Evolutionary conservation across 495 filamentous ascomycete genomes (phyloP).

Genomic region (Niebla homalea): DNA sequence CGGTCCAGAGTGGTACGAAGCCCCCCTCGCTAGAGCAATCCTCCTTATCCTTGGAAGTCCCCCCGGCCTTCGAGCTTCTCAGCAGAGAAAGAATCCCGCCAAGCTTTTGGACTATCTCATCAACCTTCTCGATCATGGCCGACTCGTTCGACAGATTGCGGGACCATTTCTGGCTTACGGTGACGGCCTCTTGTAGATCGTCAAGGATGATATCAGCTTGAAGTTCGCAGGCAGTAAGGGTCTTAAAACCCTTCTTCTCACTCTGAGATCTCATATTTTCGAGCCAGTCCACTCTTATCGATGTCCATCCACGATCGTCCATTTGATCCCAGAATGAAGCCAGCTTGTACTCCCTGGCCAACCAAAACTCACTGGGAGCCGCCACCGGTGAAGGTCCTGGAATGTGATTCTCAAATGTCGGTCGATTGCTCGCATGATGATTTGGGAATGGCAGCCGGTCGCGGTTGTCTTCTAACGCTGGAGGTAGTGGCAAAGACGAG

Average conservation of each 20-base stretch:
- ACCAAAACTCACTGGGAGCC: neutral
- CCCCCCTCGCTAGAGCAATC: no score
- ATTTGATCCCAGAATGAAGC: neutral
- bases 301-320: neutral
- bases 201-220: neutral
- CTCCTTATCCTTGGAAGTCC: no score
- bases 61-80: no score
- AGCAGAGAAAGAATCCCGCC: no score
- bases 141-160: no score
- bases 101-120: no score
- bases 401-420: conserved; percentile 30
- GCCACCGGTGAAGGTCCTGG: conserved; percentile 3
- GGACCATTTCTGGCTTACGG: neutral
- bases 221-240: neutral
- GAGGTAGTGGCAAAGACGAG: conserved; percentile 1
- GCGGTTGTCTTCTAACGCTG: conserved; percentile 7
- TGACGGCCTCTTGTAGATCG: neutral
- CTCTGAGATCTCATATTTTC: neutral
- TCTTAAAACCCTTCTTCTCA: neutral
- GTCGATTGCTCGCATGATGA: conserved; percentile 27
- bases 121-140: no score
- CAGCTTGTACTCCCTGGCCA: neutral
- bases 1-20: no score
- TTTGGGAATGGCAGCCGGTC: conserved; percentile 30
- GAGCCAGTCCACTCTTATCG: neutral